Percentiles rank a stretch among this genome's conserved stretches.
These are phyloP conservation scores for Tilletia horrida DNA, from an alignment of 1,284 basidiomycete genomes.

Conservation along the genomic window DNA sequence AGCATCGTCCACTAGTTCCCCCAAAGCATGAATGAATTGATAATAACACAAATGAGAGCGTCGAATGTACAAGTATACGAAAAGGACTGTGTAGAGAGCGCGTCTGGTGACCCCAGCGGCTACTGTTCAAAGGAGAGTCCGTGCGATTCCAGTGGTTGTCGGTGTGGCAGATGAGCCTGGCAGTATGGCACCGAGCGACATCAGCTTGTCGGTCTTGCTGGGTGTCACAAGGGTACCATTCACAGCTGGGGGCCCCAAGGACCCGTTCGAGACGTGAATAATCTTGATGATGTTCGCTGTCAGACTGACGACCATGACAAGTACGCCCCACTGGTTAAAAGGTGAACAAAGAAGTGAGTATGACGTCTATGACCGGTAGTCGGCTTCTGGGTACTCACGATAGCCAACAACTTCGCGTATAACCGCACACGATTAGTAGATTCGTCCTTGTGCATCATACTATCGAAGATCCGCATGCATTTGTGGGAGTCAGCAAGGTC, in stretches of 20 bases:
- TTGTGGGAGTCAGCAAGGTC: neutral
- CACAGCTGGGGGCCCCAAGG: neutral
- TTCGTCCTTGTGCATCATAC: conserved; percentile 31
- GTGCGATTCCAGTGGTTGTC: neutral
- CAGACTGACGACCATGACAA: conserved; percentile 40
- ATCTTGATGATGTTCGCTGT: conserved; percentile 45
- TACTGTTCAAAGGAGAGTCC: neutral
- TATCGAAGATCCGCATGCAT: neutral
- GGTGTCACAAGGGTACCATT: neutral
- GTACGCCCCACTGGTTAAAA: conserved; percentile 30
- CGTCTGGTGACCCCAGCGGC: neutral
- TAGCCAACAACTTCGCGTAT: conserved; percentile 14
- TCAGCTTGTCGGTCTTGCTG: conserved; percentile 6
- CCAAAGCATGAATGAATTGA: too few species aligned
- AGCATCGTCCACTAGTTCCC: too few species aligned
- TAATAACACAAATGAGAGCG: too few species aligned
- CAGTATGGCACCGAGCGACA: conserved; percentile 1
- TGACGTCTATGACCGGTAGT: neutral
- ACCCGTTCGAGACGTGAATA: conserved; percentile 21
- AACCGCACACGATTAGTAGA: conserved; percentile 26
- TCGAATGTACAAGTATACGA: neutral
- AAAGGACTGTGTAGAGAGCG: too few species aligned
- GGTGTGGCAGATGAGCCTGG: neutral
- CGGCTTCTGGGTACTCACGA: neutral
- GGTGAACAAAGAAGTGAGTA: conserved; percentile 24